Evolutionary conservation across 352 stramenopile species (phyloP).

Genomic region (Globisporangium abappressorium): DNA sequence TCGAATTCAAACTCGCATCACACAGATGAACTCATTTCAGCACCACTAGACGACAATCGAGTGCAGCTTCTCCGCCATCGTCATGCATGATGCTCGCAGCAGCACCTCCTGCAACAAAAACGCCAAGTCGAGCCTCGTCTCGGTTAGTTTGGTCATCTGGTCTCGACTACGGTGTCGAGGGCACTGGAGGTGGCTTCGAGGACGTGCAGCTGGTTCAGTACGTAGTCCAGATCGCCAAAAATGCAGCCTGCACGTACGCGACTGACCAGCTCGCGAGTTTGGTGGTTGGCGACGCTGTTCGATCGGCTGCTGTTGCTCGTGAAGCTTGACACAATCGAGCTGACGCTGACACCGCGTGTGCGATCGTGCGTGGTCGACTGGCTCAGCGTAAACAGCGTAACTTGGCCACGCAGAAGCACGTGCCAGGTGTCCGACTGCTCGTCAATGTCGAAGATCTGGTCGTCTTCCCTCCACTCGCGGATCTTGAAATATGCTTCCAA

Average conservation of each 20-base stretch:
- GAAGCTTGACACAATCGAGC: not conserved
- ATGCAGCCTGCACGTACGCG: constrained; percentile 55
- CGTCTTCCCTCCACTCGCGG: constrained; percentile 29
- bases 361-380: not conserved
- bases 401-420: constrained; percentile 47
- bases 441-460: constrained; percentile 36
- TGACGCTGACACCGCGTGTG: not conserved
- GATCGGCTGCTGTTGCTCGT: constrained; percentile 4
- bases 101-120: constrained; percentile 56
- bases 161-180: constrained; percentile 32
- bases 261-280: constrained; percentile 38
- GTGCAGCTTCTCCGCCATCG: constrained; percentile 44
- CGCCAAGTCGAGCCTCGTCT: constrained; percentile 30
- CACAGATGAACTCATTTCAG: not conserved
- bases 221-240: constrained; percentile 68
- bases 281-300: constrained; percentile 5
- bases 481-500: constrained; percentile 36
- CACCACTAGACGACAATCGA: constrained; percentile 24
- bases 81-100: constrained; percentile 57
- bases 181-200: constrained; percentile 44
- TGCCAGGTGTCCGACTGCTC: constrained; percentile 45
- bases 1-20: not conserved
- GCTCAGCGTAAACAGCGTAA: constrained; percentile 36
- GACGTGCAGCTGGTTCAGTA: constrained; percentile 45
- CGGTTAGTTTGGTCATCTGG: constrained; percentile 27